These are phyloP conservation scores for Parasarocladium wereldwijsianum DNA, from an alignment of 2,329 filamentous ascomycete genomes.

Conservation along the genomic window DNA sequence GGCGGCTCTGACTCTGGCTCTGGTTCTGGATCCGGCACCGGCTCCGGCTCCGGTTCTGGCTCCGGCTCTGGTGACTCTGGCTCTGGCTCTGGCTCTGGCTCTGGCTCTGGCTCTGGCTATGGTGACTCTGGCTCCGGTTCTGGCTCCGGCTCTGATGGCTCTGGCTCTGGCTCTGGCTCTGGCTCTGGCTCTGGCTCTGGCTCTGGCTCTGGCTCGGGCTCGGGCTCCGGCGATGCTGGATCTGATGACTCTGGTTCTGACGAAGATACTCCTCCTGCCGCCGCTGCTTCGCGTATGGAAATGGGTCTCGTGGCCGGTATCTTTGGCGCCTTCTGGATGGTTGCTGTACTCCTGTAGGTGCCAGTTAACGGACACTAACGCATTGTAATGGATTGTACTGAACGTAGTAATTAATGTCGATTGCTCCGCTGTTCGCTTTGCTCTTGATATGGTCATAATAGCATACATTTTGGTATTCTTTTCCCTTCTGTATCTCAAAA, in stretches of 20 bases:
- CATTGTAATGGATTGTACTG: too few species aligned
- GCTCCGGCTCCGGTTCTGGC: too few species aligned
- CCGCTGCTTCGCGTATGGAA: conserved; percentile 9
- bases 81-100: conserved; percentile 2
- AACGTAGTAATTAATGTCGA: too few species aligned
- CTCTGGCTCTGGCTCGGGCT: conserved; percentile 3
- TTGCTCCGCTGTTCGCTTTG: too few species aligned
- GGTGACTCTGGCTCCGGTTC: conserved; percentile 3
- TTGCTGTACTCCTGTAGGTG: conserved; percentile 10
- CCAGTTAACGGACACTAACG: neutral
- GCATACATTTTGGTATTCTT: too few species aligned
- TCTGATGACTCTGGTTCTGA: conserved; percentile 2
- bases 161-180: conserved; percentile 3
- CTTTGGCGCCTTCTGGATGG: conserved; percentile 11
- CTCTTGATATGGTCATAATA: too few species aligned
- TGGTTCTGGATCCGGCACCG: too few species aligned
- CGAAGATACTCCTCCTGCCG: conserved; percentile 4
- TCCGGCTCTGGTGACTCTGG: conserved; percentile 4
- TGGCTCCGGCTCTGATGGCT: conserved; percentile 1
- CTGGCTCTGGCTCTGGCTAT: conserved; percentile 3
- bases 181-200: conserved; percentile 4
- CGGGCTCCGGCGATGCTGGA: conserved; percentile 3
- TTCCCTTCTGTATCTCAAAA: too few species aligned
- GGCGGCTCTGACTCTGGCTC: conserved; percentile 1
- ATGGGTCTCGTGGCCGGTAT: conserved; percentile 12